Conservation (phyloP, 768 basidiomycete species). For the Fistulinella prunicolor region DNA sequence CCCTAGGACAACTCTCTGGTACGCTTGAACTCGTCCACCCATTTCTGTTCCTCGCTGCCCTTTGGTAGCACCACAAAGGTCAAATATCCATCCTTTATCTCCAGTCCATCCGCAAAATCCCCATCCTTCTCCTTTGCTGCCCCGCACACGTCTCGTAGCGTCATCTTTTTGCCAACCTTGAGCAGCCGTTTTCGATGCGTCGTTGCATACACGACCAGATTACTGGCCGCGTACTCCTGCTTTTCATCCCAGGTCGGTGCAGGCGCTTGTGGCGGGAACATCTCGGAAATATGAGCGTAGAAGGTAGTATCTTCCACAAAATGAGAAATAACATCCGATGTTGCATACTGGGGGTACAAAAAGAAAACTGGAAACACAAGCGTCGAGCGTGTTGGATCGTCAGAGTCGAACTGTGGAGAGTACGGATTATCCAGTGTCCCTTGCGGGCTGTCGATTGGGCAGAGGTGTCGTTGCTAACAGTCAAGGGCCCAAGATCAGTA, state of each 20-base stretch:
- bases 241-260: constrained; percentile 75
- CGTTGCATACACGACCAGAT: constrained; percentile 79
- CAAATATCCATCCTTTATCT: constrained; percentile 78
- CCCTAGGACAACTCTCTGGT: constrained; percentile 32
- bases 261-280: constrained; percentile 75
- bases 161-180: constrained; percentile 91
- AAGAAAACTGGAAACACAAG: constrained; percentile 88
- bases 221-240: constrained; percentile 59
- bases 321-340: constrained; percentile 82
- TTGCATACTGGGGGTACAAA: constrained; percentile 87
- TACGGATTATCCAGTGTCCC: constrained; percentile 52
- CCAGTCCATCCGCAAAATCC: constrained; percentile 71
- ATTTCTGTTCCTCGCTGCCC: constrained; percentile 72
- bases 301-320: constrained; percentile 88
- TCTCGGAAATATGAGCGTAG: constrained; percentile 65
- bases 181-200: constrained; percentile 73
- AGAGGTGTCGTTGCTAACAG: constrained; percentile 69
- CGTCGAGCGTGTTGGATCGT: constrained; percentile 55
- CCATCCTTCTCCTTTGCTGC: constrained; percentile 60
- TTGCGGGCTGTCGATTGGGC: constrained; percentile 51
- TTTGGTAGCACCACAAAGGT: constrained; percentile 77
- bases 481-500: constrained; percentile 3
- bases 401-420: constrained; percentile 62
- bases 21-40: constrained; percentile 87
- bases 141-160: constrained; percentile 69